Evolutionary conservation across 2,329 filamentous ascomycete genomes (phyloP), one percentile per base, ranked within the genome.

Genomic region (Fusarium sulawesiense): DNA sequence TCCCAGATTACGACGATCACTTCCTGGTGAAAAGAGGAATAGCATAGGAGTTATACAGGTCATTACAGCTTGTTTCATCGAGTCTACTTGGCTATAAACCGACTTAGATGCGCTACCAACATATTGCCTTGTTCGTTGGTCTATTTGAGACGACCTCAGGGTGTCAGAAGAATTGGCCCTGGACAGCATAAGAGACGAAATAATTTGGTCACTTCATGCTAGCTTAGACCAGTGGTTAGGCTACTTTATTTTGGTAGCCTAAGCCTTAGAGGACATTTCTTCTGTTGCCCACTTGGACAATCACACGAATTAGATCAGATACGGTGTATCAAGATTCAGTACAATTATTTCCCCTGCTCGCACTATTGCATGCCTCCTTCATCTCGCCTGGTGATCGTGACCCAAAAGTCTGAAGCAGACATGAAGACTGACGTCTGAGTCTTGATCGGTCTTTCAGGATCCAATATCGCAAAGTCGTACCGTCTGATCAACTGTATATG

Each of bases 341-440:
- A 13, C 18, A 7, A 12, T 7, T 27, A 6, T 7, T 16, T 59
- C 3, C 2, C 9, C 13, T 21, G 1, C 12, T 27, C 4, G 12
- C 23, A 20, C 7, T 23, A 21, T 4, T 20, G 12, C 25, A 27
- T 29, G 12, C 9, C 11, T 56, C 41, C 54, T n/a, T 55, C 46
- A 4, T 58, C 27, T n/a, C 75, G 60, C 23, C 68, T 71, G 4
- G 75, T 74, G 18, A 81, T 68, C 2, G 69, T 76, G 3, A 79
- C 78, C 78, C 77, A 80, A 49, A 80, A 80, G 23, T 80, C 78
- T 2, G 75, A 75, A 7, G 78, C 78, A 54, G 79, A 76, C 40
- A 79, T 72, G 23, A 81, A 80, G 1, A 79, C 76, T 1, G 78
- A 79, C 3, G 78, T 75, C 12, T 76, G 74, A 1, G 71, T 76